phyloP scores from a whole-genome alignment of 495 filamentous ascomycete genomes.

The Neurospora tetrasperma region DNA sequence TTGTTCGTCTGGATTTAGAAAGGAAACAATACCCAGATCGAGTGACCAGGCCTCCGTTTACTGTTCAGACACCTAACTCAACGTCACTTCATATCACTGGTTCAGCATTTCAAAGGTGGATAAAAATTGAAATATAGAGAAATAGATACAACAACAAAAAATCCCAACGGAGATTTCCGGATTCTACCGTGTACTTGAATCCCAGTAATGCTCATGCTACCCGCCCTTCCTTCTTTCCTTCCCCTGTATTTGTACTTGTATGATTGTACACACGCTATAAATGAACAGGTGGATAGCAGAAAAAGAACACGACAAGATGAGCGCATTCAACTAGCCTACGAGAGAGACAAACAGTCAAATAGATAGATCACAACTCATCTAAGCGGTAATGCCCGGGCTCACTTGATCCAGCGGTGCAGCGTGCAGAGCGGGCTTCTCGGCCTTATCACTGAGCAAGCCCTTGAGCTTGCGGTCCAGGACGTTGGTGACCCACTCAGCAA shows the following conservation, averaged over 20 bases:
- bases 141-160: not conserved
- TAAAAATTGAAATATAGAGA: not conserved
- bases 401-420: constrained; percentile 62
- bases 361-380: not conserved
- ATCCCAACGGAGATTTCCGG: not conserved
- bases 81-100: not conserved
- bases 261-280: not conserved
- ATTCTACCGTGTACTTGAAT: not conserved
- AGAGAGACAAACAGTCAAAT: not conserved
- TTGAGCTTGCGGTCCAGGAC: constrained; percentile 52
- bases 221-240: not conserved
- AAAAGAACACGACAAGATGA: not conserved
- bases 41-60: not conserved
- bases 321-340: not conserved
- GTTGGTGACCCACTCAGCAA: constrained; percentile 72
- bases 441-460: constrained; percentile 29
- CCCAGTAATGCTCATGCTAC: not conserved
- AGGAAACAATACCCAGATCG: not conserved
- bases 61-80: not conserved
- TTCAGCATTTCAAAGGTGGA: not conserved
- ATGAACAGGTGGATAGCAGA: not conserved
- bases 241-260: not conserved
- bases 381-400: constrained; percentile 21
- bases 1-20: not conserved
- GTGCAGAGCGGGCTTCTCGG: constrained; percentile 61